Evolutionary conservation across 2,329 filamentous ascomycete species (phyloP), one percentile per base, ranked within the genome.

Genomic region (Metarhizium album): DNA sequence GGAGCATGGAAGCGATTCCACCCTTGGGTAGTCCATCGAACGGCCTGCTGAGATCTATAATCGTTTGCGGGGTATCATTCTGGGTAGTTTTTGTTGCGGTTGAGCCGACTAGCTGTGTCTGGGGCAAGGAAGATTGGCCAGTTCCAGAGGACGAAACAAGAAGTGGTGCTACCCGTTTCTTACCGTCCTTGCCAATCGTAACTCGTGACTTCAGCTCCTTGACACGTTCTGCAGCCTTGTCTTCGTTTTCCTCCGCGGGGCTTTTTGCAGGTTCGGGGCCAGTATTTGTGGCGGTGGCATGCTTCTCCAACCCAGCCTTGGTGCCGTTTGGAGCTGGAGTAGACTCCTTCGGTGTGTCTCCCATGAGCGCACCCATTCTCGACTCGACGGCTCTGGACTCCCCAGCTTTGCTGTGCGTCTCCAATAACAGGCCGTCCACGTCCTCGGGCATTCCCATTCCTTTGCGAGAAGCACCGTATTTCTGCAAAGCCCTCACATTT

Each of bases 331-430:
- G 68, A n/a, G 64, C 70, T 49, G 71, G 66, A 4, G 70, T 66
- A 8, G 69, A 65, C 47, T 74, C 71, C 40, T 80, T 80, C 20
- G 49, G 42, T 3, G 80, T 79, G 62, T 95, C 90, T 5, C 91
- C 91, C 93, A 98, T 98, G 37, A 98, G 70, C n/a, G 91, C 91
- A 13, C 93, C 93, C 93, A 98, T 98, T 57, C 91, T 82, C 2
- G 90, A 93, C 68, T 98, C 88, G 0, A 91, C 90, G 4, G 86
- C 90, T 56, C 85, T 87, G 31, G 91, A 78, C 65, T 98, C 93
- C 22, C 86, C 91, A 42, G 86, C 90, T 64, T 94, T 96, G 69
- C 90, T 95, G 64, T 84, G 86, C 59, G 94, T 90, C 68, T 98
- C 93, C 0, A 98, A 71, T 37, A 87, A 76, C 42, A 97, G 70